These are phyloP conservation scores for Rhodotorula diobovata DNA, from an alignment of 768 basidiomycete genomes.

Conservation along the genomic window DNA sequence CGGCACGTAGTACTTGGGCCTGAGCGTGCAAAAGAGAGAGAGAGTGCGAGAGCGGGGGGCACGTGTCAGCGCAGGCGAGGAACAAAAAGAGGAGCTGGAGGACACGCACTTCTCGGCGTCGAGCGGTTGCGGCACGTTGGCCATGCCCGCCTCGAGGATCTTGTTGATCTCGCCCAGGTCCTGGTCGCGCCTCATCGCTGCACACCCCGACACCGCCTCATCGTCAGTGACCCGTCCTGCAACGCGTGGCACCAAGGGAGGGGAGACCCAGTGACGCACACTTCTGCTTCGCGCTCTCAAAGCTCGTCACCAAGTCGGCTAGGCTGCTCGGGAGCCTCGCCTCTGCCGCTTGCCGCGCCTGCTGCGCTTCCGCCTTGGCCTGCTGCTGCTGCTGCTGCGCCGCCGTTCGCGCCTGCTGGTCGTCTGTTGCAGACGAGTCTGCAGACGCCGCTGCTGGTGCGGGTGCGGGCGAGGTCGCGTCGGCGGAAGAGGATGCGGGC, in stretches of 20 bases:
- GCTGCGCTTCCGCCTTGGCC: constrained; percentile 43
- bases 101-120: constrained; percentile 85
- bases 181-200: constrained; percentile 47
- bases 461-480: background rate
- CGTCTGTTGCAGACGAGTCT: background rate
- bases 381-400: constrained; percentile 8
- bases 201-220: background rate
- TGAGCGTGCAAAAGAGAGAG: constrained; percentile 45
- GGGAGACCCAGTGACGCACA: constrained; percentile 53
- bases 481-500: background rate
- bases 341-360: constrained; percentile 41
- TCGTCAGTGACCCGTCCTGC: background rate
- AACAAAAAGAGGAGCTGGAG: too few relatives aligned
- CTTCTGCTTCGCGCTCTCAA: constrained; percentile 94
- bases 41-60: background rate
- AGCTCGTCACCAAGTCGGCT: constrained; percentile 87
- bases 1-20: constrained; percentile 95
- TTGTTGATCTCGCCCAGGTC: constrained; percentile 88
- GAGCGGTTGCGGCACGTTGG: constrained; percentile 80
- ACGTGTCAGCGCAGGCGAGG: too few relatives aligned
- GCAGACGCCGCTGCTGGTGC: background rate
- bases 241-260: fast-evolving
- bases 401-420: background rate
- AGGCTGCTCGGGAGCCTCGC: constrained; percentile 67
- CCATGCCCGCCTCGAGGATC: constrained; percentile 85